Base-by-base conservation (phyloP, 352 stramenopile species). In the Lagenidium giganteum region DNA sequence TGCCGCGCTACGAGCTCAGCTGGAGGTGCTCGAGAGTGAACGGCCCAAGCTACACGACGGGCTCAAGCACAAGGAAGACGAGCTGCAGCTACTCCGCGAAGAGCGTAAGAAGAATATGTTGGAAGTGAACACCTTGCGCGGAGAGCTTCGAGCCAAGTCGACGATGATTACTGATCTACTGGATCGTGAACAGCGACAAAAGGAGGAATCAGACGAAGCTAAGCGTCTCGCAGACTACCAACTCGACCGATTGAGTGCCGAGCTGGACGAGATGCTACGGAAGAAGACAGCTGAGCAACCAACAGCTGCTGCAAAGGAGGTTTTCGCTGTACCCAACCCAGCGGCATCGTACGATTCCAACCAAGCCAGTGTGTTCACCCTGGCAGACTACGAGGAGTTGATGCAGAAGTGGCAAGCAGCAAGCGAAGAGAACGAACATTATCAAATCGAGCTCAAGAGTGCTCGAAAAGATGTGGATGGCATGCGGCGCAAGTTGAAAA, bases 81-180 rank as follows among this genome's bases (percentile, higher is more conserved):
- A 83, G 42, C 42, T 89, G 14, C 40, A 36, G 21, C 49, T 42
- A n/a, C 54, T 76, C 22, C 59, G 45, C 27, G 67, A 83, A 8
- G 71, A 70, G 45, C 62, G 76, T 11, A 68, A 62, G 25, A 31
- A 62, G 27, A 51, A 61, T 4, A 21, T 84, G 21, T 43, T 82
- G 30, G 79, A 91, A 57, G 46, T 70, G 14, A 86, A 61, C 31
- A 42, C 56, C 12, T 57, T 87, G 13, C 62, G 79, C 23, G 76
- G 67, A 8, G 57, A 87, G 28, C 57, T 84, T 3, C 75, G 67
- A 27, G 57, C 71, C 47, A 78, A 81, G 54, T 83, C 71, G n/a
- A 52, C 44, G 20, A 48, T 82, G 8, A 64, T 86, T 14, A 83
- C 60, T 16, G 56, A 78, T 38, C 44, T 79, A 21, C 30, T 87